A percentile compares a stretch with the other conserved stretches of the same genome.
Conservation (phyloP, 2,329 filamentous ascomycete genomes). For the Uncinocarpus reesii region DNA sequence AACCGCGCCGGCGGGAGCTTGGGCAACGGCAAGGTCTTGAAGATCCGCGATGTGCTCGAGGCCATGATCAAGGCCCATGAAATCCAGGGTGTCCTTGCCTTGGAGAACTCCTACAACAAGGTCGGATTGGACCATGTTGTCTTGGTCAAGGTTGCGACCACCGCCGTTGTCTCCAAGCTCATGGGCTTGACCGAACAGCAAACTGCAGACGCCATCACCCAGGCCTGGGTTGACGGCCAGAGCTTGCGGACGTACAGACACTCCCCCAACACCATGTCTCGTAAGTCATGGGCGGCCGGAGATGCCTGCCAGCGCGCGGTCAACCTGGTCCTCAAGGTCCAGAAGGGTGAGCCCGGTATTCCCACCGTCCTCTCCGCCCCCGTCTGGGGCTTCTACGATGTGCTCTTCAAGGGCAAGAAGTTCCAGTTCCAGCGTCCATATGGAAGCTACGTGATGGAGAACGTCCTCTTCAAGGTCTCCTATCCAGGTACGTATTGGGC, state of each 20-base stretch:
- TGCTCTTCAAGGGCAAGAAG: slow-evolving; percentile 89
- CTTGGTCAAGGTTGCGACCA: slow-evolving; percentile 91
- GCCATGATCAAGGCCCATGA: slow-evolving; percentile 99
- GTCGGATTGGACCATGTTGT: slow-evolving; percentile 97
- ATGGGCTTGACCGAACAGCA: slow-evolving; percentile 79
- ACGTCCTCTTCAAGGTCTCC: slow-evolving; percentile 98
- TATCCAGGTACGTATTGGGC: slow-evolving; percentile 61
- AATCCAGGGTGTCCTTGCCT: slow-evolving; percentile 91
- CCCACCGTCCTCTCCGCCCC: slow-evolving; percentile 88
- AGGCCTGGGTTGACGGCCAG: slow-evolving; percentile 96
- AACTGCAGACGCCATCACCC: slow-evolving; percentile 89
- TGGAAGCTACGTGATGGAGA: slow-evolving; percentile 99
- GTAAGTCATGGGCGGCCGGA: slow-evolving; percentile 97
- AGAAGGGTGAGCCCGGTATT: slow-evolving; percentile 81
- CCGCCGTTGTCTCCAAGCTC: slow-evolving; percentile 91
- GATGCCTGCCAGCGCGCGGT: slow-evolving; percentile 95
- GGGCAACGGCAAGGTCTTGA: slow-evolving; percentile 66
- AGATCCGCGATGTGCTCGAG: slow-evolving; percentile 81
- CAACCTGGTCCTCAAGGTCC: slow-evolving; percentile 79
- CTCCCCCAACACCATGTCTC: slow-evolving; percentile 97
- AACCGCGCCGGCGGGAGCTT: slow-evolving; percentile 73
- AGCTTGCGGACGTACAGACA: slow-evolving; percentile 93
- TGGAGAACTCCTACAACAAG: slow-evolving; percentile 98
- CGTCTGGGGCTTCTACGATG: slow-evolving; percentile 97
- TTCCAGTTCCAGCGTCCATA: slow-evolving; percentile 95